A percentile compares a stretch with the other conserved stretches of the same genome.
phyloP scores from a whole-genome alignment of 352 stramenopile genomes.

The Phytopythium helicoides region DNA sequence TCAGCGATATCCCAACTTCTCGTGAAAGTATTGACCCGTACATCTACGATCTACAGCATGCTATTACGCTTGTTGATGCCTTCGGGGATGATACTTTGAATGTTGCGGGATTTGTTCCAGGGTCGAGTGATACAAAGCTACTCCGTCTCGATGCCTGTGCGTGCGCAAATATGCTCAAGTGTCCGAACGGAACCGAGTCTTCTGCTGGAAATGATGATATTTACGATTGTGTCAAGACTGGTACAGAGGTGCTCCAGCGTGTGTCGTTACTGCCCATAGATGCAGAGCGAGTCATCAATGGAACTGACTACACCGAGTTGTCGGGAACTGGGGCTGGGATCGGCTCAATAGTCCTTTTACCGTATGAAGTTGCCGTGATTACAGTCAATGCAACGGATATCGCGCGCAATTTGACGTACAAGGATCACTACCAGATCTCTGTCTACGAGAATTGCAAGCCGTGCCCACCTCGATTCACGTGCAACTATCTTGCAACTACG shows the following conservation, averaged over 20 bases:
- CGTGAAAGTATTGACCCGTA: constrained; percentile 79
- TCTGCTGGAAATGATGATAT: constrained; percentile 65
- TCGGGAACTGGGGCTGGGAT: constrained; percentile 54
- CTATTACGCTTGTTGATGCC: constrained; percentile 82
- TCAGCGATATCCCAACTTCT: constrained; percentile 22
- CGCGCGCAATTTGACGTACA: constrained; percentile 94
- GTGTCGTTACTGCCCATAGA: constrained; percentile 75
- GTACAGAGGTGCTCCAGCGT: constrained; percentile 87
- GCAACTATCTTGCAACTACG: constrained; percentile 43
- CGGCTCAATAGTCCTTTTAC: constrained; percentile 72
- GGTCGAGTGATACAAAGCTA: constrained; percentile 25
- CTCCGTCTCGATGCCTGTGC: constrained; percentile 92
- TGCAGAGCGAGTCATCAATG: constrained; percentile 48
- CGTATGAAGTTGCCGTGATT: constrained; percentile 90
- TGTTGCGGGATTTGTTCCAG: constrained; percentile 65
- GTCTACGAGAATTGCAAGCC: constrained; percentile 95
- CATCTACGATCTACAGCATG: constrained; percentile 91
- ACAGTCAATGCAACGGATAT: constrained; percentile 93
- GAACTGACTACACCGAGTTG: constrained; percentile 72
- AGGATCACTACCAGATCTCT: constrained; percentile 93
- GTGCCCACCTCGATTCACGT: constrained; percentile 92
- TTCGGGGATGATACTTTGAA: constrained; percentile 82
- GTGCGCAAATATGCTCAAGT: constrained; percentile 92
- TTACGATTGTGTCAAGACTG: constrained; percentile 88
- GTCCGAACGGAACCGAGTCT: constrained; percentile 92